Base-by-base conservation (phyloP, 1,284 basidiomycete genomes). In the Xerocomus minutiporus region DNA sequence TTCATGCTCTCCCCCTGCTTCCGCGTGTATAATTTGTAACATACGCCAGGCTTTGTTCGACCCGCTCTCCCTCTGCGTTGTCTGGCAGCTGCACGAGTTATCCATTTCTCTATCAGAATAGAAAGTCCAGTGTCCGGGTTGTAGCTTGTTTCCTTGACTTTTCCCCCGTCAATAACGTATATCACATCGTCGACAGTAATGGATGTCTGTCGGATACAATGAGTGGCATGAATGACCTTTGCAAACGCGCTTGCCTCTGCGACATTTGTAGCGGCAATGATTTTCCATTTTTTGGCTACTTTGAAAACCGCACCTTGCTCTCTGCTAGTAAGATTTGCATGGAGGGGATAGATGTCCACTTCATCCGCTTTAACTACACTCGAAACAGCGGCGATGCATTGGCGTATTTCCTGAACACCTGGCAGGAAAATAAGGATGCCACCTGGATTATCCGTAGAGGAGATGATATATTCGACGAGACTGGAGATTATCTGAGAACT, bases 161-260 rank as follows among this genome's bases (percentile, higher is more conserved):
- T 88, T 1, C 95, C 95, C 0, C 83, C 75, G 61, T 94, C 92
- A 38, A 96, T 80, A 15, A 95, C 92, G 62, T 88, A 92, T 31
- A 90, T 77, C 28, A 95, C 81, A 60, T 95, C 93, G 61, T 94
- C 89, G 57, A 97, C 96, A 1, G 94, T 97, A 57, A 97, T 93
- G 4, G 91, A 94, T 1, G 94, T 97, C 81, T 97, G 74, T 34
- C 39, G 6, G 11, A 41, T 15, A 8, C 26, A 8, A 31, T 67
- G 1, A 62, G 49, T 15, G 32, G 32, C 4, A 8, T 2, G 1
- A 20, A 35, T 15, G 6, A 41, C 29, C 2, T 23, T 8, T 8
- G 20, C 5, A 39, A 51, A 12, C 39, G 63, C 72, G 63, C 72
- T 44, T 58, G 80, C 86, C 76, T 89, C 87, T 6, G 91, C 91